Evolutionary conservation across 2,329 filamentous ascomycete genomes (phyloP), one percentile per base, ranked within the genome.

Genomic region (Cladophialophora immunda): DNA sequence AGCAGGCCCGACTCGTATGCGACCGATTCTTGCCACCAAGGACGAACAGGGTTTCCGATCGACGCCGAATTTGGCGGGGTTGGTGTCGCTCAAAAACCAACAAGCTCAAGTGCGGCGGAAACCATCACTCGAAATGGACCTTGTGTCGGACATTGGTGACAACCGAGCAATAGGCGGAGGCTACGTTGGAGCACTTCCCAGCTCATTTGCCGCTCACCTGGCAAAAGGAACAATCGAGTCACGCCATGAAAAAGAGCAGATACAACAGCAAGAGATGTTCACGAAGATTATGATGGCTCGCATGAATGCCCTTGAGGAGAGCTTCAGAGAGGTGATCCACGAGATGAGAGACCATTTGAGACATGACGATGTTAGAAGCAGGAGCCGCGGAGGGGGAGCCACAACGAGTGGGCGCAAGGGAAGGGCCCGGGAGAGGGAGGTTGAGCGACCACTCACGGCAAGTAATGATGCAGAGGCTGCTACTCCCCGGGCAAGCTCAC

Each of bases 231-330:
- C 88, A 58, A 89, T 89, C 15, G 87, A 86, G 22, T 78, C 89
- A 61, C 86, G 85, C 53, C 77, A 73, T 79, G 76, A 32, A 58
- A 59, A 75, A 76, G 29, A 81, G 82, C 83, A 84, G 52, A 58
- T 70, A 32, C 70, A 73, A 32, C 68, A 74, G 30, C 90, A 92
- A 74, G 87, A 91, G 47, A 91, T 94, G 86, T 89, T 91, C 75
- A 86, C 90, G 72, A 87, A 92, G 64, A 85, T 97, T 54, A 91
- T 97, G 79, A 82, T 97, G 54, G 92, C 93, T 8, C 85, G 93
- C 36, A 97, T 97, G 93, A 95, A 95, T 77, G 94, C 91, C 7
- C 84, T 98, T 1, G 94, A 98, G 77, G 93, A 97, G 78, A 91
- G 93, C 15, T 94, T 98, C 77, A 86, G 91, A 2, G 92, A 97